Conservation (phyloP, 768 basidiomycete species). For the Ramaria sp. region DNA sequence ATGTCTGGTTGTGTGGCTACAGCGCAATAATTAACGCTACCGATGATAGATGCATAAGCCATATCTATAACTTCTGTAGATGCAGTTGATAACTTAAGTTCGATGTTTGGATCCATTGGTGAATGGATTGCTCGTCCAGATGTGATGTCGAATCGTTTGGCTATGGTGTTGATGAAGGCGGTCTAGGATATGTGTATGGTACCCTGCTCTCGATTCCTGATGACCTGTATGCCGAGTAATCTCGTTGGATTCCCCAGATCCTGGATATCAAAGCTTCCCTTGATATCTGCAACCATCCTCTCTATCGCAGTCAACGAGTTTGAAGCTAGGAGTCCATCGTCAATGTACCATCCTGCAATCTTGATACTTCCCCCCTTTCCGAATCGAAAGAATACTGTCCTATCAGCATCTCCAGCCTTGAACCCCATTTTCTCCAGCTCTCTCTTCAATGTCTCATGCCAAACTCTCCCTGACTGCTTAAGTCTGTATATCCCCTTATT, state of each 20-base stretch:
- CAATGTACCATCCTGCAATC: conserved; percentile 24
- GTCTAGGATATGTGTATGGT: neutral
- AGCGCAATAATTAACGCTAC: conserved; percentile 14
- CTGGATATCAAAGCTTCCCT: neutral
- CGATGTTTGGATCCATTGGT: conserved; percentile 13
- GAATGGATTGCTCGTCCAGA: conserved; percentile 11
- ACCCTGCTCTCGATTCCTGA: neutral
- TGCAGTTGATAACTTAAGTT: conserved; percentile 1
- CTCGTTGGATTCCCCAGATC: neutral
- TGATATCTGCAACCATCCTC: conserved; percentile 14
- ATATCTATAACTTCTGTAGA: neutral
- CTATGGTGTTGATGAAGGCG: conserved; percentile 4
- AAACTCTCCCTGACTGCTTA: conserved; percentile 16
- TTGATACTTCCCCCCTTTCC: conserved; percentile 10
- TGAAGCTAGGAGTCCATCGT: conserved; percentile 15
- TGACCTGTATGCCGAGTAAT: conserved; percentile 1
- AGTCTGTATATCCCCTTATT: conserved; percentile 18
- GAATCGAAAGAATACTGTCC: conserved; percentile 21
- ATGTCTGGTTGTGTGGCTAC: conserved; percentile 17
- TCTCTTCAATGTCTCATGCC: conserved; percentile 18
- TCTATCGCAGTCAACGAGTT: neutral
- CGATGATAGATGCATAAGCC: conserved; percentile 7
- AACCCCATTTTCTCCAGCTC: conserved; percentile 17
- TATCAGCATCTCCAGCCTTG: conserved; percentile 17
- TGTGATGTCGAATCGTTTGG: conserved; percentile 11